Conservation (phyloP, 192 early-diverging fungal genomes). For the Physocladia obscura region DNA sequence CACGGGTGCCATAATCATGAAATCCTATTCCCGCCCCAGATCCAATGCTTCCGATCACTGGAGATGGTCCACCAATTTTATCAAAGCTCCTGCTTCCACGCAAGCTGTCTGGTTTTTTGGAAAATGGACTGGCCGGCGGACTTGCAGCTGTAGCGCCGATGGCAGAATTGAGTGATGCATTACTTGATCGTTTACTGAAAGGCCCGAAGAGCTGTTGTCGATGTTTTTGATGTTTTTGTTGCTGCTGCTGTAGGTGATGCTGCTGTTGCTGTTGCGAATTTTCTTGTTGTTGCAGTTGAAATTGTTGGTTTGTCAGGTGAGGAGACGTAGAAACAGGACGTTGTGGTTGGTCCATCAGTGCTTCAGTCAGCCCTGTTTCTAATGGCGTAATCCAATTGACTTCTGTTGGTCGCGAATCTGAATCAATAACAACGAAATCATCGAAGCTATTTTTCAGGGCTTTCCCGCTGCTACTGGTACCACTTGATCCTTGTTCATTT, state of each 20-base stretch:
- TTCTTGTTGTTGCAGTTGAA: no score
- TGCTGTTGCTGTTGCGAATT: background rate
- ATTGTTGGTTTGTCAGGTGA: no score
- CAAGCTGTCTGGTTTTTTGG: background rate
- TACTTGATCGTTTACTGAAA: background rate
- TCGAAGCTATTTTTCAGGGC: conserved; percentile 36
- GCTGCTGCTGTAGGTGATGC: background rate
- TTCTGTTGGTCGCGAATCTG: conserved; percentile 41
- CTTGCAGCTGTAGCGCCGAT: background rate
- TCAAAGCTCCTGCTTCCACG: conserved; percentile 9
- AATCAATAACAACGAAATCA: conserved; percentile 57
- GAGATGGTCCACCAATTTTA: background rate
- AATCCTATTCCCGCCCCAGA: conserved; percentile 1
- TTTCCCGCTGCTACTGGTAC: no score
- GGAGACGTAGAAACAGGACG: background rate
- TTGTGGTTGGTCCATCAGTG: background rate
- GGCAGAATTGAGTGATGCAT: background rate
- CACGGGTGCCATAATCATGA: conserved; percentile 17
- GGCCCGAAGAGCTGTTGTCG: background rate
- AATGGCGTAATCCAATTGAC: conserved; percentile 54
- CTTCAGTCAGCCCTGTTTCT: conserved; percentile 17
- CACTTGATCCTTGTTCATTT: no score
- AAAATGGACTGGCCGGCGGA: conserved; percentile 11
- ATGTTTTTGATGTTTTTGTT: no score
- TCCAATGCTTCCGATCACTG: conserved; percentile 9